Base-by-base conservation (phyloP, 257 asterid species). In the Mitragyna speciosa region DNA sequence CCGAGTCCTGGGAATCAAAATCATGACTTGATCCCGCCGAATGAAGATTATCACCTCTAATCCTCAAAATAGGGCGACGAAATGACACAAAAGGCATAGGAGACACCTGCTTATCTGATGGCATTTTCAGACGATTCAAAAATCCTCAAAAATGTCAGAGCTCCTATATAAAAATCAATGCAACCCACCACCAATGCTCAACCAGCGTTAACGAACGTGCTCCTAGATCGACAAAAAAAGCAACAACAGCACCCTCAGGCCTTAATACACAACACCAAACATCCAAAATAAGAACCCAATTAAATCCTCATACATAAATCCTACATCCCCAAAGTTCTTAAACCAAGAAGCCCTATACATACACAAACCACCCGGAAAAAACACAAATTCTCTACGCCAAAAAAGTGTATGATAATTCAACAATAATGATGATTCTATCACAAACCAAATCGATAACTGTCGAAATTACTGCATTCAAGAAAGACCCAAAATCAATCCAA, bases 11-110 rank as follows among this genome's bases (percentile, higher is more conserved):
- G 56, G 80, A 59, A 71, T 76, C 83, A 9, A 89, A 84, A 78
- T 74, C 95, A 45, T 83, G 87, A 86, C 78, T 85, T 61, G 84
- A 72, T 76, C 90, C 96, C 77, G 81, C 71, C 1, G 97, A 89
- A 79, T 88, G 92, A 75, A 91, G 85, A 70, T 87, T 96, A 82
- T 92, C 98, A 49, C 82, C 73, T 70, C 92, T 87, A 65, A 90
- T 66, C 24, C 88, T 80, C 85, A 93, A 48, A 76, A 93, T 87
- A 72, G 98, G 83, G 67, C 96, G 95, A 45, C 98, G 98, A 85
- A 94, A 94, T 8, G 97, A 86, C 24, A 94, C 89, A 84, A 94
- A 92, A 49, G 94, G 93, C 80, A 89, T 80, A 24, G 87, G 33
- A 73, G 91, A 89, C 75, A 92, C 92, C 73, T 86, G 90, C 79